phyloP scores from a whole-genome alignment of 805 yeast genomes.

The Zygoascus tannicola region DNA sequence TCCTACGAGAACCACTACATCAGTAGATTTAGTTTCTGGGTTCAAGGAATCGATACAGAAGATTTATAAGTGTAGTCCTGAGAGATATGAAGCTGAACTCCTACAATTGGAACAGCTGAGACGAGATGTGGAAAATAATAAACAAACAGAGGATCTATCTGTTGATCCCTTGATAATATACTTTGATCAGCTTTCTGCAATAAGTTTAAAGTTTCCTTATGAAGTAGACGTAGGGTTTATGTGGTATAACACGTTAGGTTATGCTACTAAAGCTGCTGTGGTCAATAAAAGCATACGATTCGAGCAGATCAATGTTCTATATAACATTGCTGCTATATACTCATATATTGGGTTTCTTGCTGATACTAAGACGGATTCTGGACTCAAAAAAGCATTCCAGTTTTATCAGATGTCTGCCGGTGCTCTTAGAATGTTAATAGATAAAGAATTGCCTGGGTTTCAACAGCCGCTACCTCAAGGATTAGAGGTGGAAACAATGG shows the following conservation, averaged over 20 bases:
- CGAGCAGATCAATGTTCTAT: constrained; percentile 56
- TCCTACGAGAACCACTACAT: constrained; percentile 42
- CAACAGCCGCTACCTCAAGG: constrained; percentile 33
- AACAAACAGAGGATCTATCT: not conserved
- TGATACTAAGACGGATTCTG: constrained; percentile 38
- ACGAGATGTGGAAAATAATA: constrained; percentile 10
- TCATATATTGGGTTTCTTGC: constrained; percentile 46
- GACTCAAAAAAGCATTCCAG: constrained; percentile 51
- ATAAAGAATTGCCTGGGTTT: constrained; percentile 19
- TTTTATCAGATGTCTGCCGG: constrained; percentile 69
- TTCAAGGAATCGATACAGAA: constrained; percentile 38
- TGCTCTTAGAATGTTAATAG: constrained; percentile 36
- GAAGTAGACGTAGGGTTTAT: constrained; percentile 46
- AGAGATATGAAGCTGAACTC: constrained; percentile 34
- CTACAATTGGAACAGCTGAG: constrained; percentile 26
- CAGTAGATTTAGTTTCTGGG: constrained; percentile 33
- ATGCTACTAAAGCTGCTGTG: constrained; percentile 41
- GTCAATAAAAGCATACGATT: constrained; percentile 40
- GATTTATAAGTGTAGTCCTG: constrained; percentile 39
- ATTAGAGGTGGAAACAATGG: constrained; percentile 42
- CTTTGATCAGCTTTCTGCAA: constrained; percentile 13
- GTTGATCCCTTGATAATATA: constrained; percentile 13
- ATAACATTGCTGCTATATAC: constrained; percentile 58
- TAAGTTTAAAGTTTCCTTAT: constrained; percentile 48
- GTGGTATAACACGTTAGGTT: constrained; percentile 67